Evolutionary conservation across 2,329 filamentous ascomycete species (phyloP), one percentile per base, ranked within the genome.

Genomic region (Grosmannia serpens): DNA sequence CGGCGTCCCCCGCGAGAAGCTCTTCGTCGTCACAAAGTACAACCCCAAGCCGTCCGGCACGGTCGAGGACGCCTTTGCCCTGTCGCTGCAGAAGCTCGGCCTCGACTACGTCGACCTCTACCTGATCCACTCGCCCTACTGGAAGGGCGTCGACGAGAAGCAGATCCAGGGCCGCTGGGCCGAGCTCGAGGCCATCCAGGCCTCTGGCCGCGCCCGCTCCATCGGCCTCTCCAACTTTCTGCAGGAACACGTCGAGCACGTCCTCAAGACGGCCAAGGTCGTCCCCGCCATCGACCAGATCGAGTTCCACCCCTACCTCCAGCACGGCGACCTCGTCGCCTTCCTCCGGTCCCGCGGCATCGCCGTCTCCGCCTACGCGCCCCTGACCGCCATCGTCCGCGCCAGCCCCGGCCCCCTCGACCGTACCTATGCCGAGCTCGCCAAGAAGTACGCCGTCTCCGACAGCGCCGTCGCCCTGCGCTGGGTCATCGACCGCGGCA

Each of bases 191-290:
- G 81, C 81, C 33, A 83, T 91, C 76, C 78, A 84, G 68, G 80
- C 80, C 51, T 79, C 81, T 1, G 86, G 86, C 62, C 81, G 81
- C 61, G 84, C 82, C 54, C 79, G 77, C 63, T 83, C 85, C 58
- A 90, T 94, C 64, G 89, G 89, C 56, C 84, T 94, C 17, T 89
- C 85, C 66, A 94, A 92, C 74, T 92, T 87, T 67, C 66, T 81
- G 35, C 72, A 77, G 64, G 67, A 72, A 50, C 74, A 87, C 63
- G 70, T 87, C 24, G 78, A 85, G 67, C 66, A 72, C 3, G 67
- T 85, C 49, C 73, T 86, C 2, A 69, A 78, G 67, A 82, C 83
- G 6, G 84, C 84, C 55, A 80, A 78, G 64, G 69, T 87, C 61
- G 68, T 75, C 3, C 89, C 89, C 0, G 84, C 81, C 8, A 80